Base-by-base conservation (phyloP, 139 green algal genomes). In the Chlamydomonas urium region DNA sequence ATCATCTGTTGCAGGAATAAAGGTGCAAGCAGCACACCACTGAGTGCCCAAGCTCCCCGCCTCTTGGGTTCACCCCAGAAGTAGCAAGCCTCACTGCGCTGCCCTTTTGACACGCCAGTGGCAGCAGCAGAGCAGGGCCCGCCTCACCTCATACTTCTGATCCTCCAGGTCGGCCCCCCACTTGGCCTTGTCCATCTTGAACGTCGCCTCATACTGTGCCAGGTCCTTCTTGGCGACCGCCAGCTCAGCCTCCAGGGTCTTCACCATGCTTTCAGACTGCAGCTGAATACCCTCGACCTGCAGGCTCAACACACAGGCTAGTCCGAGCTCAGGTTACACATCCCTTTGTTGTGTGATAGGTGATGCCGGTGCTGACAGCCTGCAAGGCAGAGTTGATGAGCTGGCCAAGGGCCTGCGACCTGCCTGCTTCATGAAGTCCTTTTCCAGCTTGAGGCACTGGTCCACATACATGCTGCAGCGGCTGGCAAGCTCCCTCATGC, bases 201-300 rank as follows among this genome's bases (percentile, higher is more conserved):
- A 50, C 1, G 23, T 29, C 0, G 73, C 65, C 63, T 71, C 63
- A 57, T 45, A 67, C 33, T 67, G 59, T 1, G 76, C 77, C 32
- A 83, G 74, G 45, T 50, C 62, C 47, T 66, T 67, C 36, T 85
- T 78, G 14, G 81, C 80, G 37, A 78, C 83, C 1, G 90, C 89
- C 59, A 92, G 66, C 69, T 94, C 88, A 23, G 82, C 84, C 61
- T 90, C 81, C 56, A 91, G 72, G 8, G 78, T 67, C 70, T 76
- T 80, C 2, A 79, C 28, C 4, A 76, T 72, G 6, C 79, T 83
- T 65, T 93, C 81, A 0, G 59, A 68, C 10, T 86, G 77, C 35
- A 95, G 69, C 36, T 82, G 77, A 33, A 85, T 63, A 8, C 79
- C 69, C 78, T 94, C 89, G 1, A 91, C 73, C 86, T 94, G 10